Evolutionary conservation across 2,329 filamentous ascomycete species (phyloP).

Genomic region (Teratosphaeria viscida): DNA sequence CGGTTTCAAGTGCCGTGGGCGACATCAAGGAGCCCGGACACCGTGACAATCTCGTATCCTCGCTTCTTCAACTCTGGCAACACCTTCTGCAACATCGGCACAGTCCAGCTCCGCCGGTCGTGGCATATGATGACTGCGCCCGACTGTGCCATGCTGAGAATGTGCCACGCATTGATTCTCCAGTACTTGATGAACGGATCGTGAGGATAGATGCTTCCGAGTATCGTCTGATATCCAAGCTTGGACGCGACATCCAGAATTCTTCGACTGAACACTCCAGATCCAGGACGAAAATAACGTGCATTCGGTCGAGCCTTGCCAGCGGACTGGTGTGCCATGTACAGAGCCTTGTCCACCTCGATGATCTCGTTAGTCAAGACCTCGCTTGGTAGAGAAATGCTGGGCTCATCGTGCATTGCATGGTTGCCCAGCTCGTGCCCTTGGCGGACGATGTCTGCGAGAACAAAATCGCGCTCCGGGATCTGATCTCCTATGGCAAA

Average conservation of each 20-base stretch:
- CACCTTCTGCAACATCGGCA: conserved; percentile 63
- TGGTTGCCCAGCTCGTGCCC: conserved; percentile 66
- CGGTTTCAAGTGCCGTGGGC: background rate
- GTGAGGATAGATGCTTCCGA: conserved; percentile 81
- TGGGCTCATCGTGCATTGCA: conserved; percentile 78
- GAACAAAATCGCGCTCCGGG: conserved; percentile 37
- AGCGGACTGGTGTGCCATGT: conserved; percentile 42
- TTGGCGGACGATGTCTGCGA: conserved; percentile 42
- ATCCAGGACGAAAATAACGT: conserved; percentile 72
- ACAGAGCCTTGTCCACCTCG: conserved; percentile 52
- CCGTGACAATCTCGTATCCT: conserved; percentile 62
- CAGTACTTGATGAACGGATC: conserved; percentile 72
- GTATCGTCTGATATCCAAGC: conserved; percentile 60
- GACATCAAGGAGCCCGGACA: conserved; percentile 52
- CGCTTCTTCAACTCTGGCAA: conserved; percentile 58
- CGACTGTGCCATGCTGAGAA: conserved; percentile 66
- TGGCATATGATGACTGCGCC: conserved; percentile 80
- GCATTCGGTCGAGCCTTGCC: conserved; percentile 33
- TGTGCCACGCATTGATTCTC: conserved; percentile 62
- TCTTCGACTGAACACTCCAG: conserved; percentile 64
- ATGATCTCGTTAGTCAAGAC: conserved; percentile 54
- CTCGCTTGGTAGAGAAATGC: conserved; percentile 47
- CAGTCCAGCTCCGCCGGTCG: conserved; percentile 73
- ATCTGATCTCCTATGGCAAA: conserved; percentile 81
- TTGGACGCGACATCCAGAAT: conserved; percentile 53